Evolutionary conservation across 1,284 basidiomycete genomes (phyloP).

Genomic region (Cryptococcus maquisensis): DNA sequence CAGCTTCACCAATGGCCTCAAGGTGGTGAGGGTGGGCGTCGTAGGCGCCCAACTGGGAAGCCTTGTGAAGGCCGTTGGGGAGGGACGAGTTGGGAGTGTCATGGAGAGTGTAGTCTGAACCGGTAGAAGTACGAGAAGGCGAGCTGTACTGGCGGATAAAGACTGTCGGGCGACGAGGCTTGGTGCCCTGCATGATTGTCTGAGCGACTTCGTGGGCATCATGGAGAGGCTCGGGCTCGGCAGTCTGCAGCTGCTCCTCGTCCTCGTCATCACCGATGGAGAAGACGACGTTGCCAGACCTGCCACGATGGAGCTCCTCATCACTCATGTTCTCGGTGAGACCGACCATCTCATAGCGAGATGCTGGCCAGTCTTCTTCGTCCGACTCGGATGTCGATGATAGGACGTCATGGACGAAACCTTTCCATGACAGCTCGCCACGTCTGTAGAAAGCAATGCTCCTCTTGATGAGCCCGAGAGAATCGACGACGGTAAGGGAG

Average conservation of each 20-base stretch:
- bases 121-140: constrained; percentile 50
- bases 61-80: constrained; percentile 7
- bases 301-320: background rate
- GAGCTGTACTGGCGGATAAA: constrained; percentile 27
- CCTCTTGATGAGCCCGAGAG: constrained; percentile 32
- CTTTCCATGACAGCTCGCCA: constrained; percentile 22
- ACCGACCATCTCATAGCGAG: constrained; percentile 39
- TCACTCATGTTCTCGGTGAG: background rate
- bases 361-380: constrained; percentile 2
- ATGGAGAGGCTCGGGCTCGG: background rate
- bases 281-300: constrained; percentile 4
- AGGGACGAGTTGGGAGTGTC: constrained; percentile 44
- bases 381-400: background rate
- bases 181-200: constrained; percentile 4
- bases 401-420: constrained; percentile 25
- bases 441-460: constrained; percentile 21
- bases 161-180: constrained; percentile 12
- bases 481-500: constrained; percentile 31
- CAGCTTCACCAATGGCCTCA: constrained; percentile 7
- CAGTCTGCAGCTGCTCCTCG: constrained; percentile 14
- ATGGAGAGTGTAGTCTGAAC: constrained; percentile 66
- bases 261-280: constrained; percentile 13
- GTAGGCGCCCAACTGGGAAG: constrained; percentile 17
- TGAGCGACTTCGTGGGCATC: constrained; percentile 5
- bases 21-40: constrained; percentile 17